phyloP scores from a whole-genome alignment of 2,329 filamentous ascomycete genomes.

The Drechslerella dactyloides region DNA sequence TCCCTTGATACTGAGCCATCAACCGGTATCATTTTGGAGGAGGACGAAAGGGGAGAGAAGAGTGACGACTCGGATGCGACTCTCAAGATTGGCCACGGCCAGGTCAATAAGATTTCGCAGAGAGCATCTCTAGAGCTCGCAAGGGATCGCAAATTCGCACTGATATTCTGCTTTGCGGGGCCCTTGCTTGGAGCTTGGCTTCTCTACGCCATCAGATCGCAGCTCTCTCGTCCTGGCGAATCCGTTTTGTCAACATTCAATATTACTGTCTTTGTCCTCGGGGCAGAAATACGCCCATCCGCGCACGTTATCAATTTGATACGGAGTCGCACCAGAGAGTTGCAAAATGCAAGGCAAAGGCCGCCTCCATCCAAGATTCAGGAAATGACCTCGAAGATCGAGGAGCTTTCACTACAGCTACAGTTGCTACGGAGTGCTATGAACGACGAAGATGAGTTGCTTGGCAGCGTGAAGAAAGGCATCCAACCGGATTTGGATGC shows the following conservation, averaged over 20 bases:
- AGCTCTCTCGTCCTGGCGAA: conserved; percentile 82
- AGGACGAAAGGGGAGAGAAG: conserved; percentile 51
- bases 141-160: conserved; percentile 74
- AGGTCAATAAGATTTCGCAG: conserved; percentile 15
- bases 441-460: conserved; percentile 67
- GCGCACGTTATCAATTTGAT: conserved; percentile 82
- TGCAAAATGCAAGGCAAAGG: conserved; percentile 74
- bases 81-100: conserved; percentile 56
- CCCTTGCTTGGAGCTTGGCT: conserved; percentile 82
- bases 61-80: conserved; percentile 59
- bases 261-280: conserved; percentile 84
- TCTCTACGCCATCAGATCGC: conserved; percentile 78
- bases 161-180: conserved; percentile 78
- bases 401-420: conserved; percentile 70
- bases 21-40: conserved; percentile 49
- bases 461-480: conserved; percentile 63
- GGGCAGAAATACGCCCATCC: conserved; percentile 81
- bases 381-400: conserved; percentile 60
- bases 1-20: conserved; percentile 39
- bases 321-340: conserved; percentile 76
- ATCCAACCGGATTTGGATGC: conserved; percentile 85
- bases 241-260: conserved; percentile 92
- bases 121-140: conserved; percentile 70
- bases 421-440: conserved; percentile 58
- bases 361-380: conserved; percentile 61